These are phyloP conservation scores for Akanthomyces lecanii DNA, from an alignment of 2,329 filamentous ascomycete species.

Conservation along the genomic window DNA sequence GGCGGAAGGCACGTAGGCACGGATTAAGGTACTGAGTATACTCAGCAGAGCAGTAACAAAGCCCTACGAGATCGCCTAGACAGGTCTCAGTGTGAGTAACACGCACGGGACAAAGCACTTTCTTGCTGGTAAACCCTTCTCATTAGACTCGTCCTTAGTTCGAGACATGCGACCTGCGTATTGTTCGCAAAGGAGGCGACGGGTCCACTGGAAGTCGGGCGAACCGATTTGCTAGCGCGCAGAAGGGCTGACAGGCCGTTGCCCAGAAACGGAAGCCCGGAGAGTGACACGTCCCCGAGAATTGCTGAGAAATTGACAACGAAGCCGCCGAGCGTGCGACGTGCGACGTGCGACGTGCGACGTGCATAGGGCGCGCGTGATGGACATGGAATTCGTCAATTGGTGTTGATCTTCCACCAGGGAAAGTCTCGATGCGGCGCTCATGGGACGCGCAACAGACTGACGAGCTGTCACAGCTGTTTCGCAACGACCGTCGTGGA, in stretches of 20 bases:
- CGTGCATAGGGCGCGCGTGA: slow-evolving; percentile 6
- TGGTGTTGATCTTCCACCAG: not conserved
- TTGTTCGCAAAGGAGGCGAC: not conserved
- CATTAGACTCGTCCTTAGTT: not conserved
- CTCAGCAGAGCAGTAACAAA: not conserved
- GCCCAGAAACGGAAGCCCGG: slow-evolving; percentile 3
- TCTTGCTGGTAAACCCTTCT: not conserved
- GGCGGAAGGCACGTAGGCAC: too few species aligned
- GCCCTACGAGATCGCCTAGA: not conserved
- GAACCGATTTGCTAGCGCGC: not conserved
- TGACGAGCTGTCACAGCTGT: not conserved
- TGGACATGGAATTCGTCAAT: not conserved
- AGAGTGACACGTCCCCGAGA: slow-evolving; percentile 10
- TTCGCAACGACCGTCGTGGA: slow-evolving; percentile 1
- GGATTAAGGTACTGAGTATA: too few species aligned
- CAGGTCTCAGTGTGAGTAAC: slow-evolving; percentile 8
- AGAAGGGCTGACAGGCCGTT: slow-evolving; percentile 1
- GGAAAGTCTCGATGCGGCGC: not conserved
- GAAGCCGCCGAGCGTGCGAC: not conserved
- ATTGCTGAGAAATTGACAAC: not conserved
- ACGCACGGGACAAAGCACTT: not conserved
- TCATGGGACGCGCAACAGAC: slow-evolving; percentile 1
- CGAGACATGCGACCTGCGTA: not conserved
- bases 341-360: not conserved
- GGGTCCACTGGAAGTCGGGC: not conserved